Evolutionary conservation across 2,329 filamentous ascomycete species (phyloP).

Genomic region (Chaetothyriales sp.): DNA sequence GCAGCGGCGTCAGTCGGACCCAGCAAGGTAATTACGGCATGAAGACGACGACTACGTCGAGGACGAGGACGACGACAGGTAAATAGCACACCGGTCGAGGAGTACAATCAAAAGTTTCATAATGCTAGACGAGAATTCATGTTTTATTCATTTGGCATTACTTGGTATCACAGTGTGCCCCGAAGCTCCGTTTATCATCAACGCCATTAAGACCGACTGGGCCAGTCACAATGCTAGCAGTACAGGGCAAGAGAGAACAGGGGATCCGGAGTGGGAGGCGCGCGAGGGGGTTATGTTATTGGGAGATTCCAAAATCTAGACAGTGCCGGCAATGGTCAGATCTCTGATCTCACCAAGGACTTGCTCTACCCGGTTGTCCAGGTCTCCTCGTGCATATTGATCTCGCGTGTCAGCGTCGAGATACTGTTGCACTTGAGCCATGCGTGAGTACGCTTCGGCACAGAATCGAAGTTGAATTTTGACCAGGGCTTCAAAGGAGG

Average conservation of each 20-base stretch:
- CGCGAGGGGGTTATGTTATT: too few relatives aligned
- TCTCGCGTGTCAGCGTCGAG: conserved; percentile 89
- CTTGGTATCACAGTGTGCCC: background rate
- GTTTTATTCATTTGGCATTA: background rate
- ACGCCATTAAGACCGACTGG: background rate
- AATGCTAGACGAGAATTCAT: background rate
- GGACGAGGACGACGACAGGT: too few relatives aligned
- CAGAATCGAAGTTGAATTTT: conserved; percentile 98
- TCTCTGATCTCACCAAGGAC: conserved; percentile 94
- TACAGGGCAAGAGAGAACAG: background rate
- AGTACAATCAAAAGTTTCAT: too few relatives aligned
- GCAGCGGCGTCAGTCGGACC: too few relatives aligned
- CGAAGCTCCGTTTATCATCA: background rate
- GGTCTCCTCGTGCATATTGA: conserved; percentile 82
- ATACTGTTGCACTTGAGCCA: conserved; percentile 99
- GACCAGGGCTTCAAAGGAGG: conserved; percentile 90
- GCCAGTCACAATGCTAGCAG: background rate
- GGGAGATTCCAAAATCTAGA: too few relatives aligned
- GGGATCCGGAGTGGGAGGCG: too few relatives aligned
- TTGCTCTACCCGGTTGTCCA: conserved; percentile 85
- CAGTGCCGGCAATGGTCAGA: conserved; percentile 47
- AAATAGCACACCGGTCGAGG: too few relatives aligned
- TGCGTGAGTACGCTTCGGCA: conserved; percentile 88
- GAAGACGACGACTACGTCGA: too few relatives aligned
- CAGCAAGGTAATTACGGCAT: too few relatives aligned